Conservation (phyloP, 352 stramenopile species). For the Blastocystis sp. region DNA sequence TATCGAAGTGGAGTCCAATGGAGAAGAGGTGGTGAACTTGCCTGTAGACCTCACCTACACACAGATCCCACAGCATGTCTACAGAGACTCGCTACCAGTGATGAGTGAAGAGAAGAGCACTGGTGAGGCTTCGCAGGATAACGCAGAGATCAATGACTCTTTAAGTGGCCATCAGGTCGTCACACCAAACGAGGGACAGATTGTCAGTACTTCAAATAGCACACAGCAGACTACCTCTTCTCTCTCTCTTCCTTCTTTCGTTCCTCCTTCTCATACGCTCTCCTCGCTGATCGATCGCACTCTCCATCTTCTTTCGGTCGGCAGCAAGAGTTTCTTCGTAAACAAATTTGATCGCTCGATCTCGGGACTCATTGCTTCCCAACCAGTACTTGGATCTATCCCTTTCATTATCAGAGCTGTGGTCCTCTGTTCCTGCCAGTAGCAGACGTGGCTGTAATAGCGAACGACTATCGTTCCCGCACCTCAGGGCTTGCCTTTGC, state of each 20-base stretch:
- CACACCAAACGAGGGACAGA: slow-evolving; percentile 94
- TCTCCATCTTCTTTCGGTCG: slow-evolving; percentile 86
- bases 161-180: slow-evolving; percentile 92
- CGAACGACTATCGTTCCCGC: slow-evolving; percentile 85
- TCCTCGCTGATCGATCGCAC: slow-evolving; percentile 84
- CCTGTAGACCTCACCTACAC: slow-evolving; percentile 35
- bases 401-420: slow-evolving; percentile 77
- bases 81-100: slow-evolving; percentile 64
- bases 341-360: slow-evolving; percentile 93
- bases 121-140: slow-evolving; percentile 83
- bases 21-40: background rate
- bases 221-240: slow-evolving; percentile 73
- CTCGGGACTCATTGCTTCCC: slow-evolving; percentile 90
- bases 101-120: slow-evolving; percentile 88
- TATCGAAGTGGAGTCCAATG: slow-evolving; percentile 40
- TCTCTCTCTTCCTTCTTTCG: slow-evolving; percentile 68
- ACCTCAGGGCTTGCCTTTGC: slow-evolving; percentile 85
- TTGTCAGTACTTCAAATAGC: slow-evolving; percentile 63
- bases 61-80: slow-evolving; percentile 27
- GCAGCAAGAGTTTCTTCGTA: slow-evolving; percentile 94
- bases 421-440: slow-evolving; percentile 90
- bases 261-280: slow-evolving; percentile 81
- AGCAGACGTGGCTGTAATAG: slow-evolving; percentile 90
- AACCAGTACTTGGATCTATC: slow-evolving; percentile 67
- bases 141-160: slow-evolving; percentile 87